phyloP scores from a whole-genome alignment of 768 basidiomycete species.

The Scleroderma bovista region DNA sequence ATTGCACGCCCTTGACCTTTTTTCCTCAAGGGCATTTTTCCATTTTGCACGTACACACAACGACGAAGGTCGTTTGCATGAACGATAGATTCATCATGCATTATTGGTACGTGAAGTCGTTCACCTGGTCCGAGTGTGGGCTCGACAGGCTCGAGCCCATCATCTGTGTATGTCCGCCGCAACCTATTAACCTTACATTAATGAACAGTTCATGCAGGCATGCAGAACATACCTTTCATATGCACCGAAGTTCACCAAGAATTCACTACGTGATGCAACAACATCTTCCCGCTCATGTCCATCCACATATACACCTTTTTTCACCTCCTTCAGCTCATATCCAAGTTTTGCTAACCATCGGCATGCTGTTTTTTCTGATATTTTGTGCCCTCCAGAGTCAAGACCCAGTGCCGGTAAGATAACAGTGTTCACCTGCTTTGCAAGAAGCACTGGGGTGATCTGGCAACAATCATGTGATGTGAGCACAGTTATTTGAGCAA shows the following conservation, averaged over 20 bases:
- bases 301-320: conserved; percentile 23
- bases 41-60: conserved; percentile 14
- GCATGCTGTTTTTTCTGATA: conserved; percentile 23
- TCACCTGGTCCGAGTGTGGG: conserved; percentile 11
- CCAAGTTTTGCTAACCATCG: conserved; percentile 31
- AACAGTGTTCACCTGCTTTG: conserved; percentile 1
- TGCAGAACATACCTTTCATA: conserved; percentile 2
- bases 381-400: not conserved
- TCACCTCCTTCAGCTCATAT: conserved; percentile 17
- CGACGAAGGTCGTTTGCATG: conserved; percentile 16
- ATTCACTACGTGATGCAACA: conserved; percentile 9
- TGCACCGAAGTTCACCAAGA: not conserved
- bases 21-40: conserved; percentile 23
- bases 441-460: not conserved
- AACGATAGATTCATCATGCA: conserved; percentile 19
- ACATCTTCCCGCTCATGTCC: conserved; percentile 23
- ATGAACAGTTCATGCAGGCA: not conserved
- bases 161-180: conserved; percentile 3
- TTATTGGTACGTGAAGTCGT: conserved; percentile 10
- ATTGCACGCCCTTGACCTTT: conserved; percentile 18
- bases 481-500: not conserved
- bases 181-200: conserved; percentile 1
- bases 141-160: conserved; percentile 5
- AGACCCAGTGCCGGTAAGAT: conserved; percentile 6
- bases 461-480: not conserved